phyloP scores from a whole-genome alignment of 1,139 yeast genomes.

The Magnusiomyces tetraspermus region DNA sequence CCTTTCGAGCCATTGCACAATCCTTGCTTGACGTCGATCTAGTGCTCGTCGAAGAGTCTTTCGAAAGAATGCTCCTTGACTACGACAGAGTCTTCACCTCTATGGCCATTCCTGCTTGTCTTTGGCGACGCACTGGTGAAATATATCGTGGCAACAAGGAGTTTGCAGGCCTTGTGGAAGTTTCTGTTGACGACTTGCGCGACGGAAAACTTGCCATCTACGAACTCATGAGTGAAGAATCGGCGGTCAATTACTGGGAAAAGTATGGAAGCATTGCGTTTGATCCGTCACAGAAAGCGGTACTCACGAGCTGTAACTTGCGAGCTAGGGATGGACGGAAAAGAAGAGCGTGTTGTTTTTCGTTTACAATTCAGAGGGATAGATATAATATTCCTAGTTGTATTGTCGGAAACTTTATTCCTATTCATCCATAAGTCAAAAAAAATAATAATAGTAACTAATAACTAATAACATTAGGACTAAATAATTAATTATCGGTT shows the following conservation, averaged over 20 bases:
- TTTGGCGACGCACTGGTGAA: conserved; percentile 97
- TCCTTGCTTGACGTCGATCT: conserved; percentile 86
- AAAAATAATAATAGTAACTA: no score
- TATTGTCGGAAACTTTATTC: conserved; percentile 92
- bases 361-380: conserved; percentile 89
- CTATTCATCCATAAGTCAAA: conserved; percentile 49
- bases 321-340: conserved; percentile 76
- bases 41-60: conserved; percentile 86
- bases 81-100: conserved; percentile 94
- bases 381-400: conserved; percentile 92
- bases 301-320: conserved; percentile 80
- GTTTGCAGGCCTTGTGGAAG: conserved; percentile 92
- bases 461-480: no score
- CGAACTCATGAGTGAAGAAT: conserved; percentile 91
- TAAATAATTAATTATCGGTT: no score
- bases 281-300: conserved; percentile 93
- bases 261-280: conserved; percentile 95
- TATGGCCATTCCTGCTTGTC: conserved; percentile 96
- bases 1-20: conserved; percentile 86
- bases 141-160: conserved; percentile 93
- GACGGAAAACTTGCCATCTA: conserved; percentile 90
- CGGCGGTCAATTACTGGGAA: conserved; percentile 98
- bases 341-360: conserved; percentile 81
- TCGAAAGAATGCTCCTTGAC: conserved; percentile 86
- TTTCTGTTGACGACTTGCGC: conserved; percentile 78